phyloP scores from a whole-genome alignment of 306 rosid genomes.

The Cucurbita moschata region DNA sequence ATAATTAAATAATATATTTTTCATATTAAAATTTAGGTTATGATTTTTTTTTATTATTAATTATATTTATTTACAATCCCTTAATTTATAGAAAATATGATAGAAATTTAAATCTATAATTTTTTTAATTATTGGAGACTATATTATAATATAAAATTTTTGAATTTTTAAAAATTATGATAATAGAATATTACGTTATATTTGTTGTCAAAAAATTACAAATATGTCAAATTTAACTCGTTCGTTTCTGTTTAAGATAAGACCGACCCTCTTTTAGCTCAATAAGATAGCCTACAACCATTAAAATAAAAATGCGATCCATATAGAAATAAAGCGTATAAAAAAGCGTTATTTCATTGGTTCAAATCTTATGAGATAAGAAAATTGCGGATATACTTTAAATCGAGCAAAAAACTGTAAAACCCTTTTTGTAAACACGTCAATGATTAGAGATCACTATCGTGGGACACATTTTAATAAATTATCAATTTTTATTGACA shows the following conservation, averaged over 20 bases:
- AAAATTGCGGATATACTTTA: neutral
- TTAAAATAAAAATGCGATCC: neutral
- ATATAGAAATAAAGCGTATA: neutral
- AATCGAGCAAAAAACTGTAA: neutral
- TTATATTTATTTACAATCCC: too few species aligned
- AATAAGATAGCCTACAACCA: neutral
- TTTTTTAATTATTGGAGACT: too few species aligned
- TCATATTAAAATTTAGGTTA: neutral
- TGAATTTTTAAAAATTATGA: too few species aligned
- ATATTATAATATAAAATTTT: too few species aligned
- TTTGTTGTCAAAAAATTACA: too few species aligned
- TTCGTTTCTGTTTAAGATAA: neutral
- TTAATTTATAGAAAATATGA: too few species aligned
- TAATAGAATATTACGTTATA: too few species aligned
- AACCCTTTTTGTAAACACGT: neutral
- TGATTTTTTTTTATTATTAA: too few species aligned
- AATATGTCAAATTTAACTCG: too few species aligned
- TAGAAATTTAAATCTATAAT: too few species aligned
- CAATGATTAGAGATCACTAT: neutral
- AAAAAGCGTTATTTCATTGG: neutral
- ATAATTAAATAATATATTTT: neutral
- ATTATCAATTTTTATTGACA: neutral
- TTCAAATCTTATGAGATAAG: neutral
- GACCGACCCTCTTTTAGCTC: neutral
- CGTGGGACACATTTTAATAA: neutral